Percentiles rank a stretch among this genome's conserved stretches.
phyloP scores from a whole-genome alignment of 495 filamentous ascomycete species.

The Hyaloscypha finlandica region DNA sequence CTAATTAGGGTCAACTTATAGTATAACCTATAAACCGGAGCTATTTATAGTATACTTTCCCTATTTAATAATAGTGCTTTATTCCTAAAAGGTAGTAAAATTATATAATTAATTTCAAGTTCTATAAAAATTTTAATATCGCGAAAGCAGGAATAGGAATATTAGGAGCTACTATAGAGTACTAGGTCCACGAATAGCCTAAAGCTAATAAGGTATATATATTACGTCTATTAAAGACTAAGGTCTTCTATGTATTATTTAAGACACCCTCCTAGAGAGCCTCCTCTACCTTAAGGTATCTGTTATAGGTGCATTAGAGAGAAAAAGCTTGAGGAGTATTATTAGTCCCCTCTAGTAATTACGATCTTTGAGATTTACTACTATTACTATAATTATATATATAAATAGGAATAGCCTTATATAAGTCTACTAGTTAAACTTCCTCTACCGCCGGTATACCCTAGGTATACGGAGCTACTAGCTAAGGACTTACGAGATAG shows the following conservation, averaged over 20 bases:
- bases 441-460: constrained; percentile 9
- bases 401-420: constrained; percentile 3
- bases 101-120: too few relatives aligned
- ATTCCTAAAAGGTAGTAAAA: neutral
- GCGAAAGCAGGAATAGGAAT: neutral
- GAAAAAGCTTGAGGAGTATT: neutral
- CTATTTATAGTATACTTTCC: neutral
- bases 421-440: constrained; percentile 7
- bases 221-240: constrained; percentile 11
- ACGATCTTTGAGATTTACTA: constrained; percentile 15
- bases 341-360: neutral
- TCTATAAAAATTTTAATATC: neutral
- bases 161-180: neutral
- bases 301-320: constrained; percentile 7
- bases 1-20: too few relatives aligned
- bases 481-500: neutral
- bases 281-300: constrained; percentile 14
- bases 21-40: neutral
- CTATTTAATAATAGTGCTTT: neutral
- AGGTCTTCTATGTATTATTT: constrained; percentile 19
- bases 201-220: constrained; percentile 6
- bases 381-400: constrained; percentile 11
- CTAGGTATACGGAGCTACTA: constrained; percentile 7
- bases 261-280: constrained; percentile 11
- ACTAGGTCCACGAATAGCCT: neutral